A percentile compares a stretch with the other conserved stretches of the same genome.
phyloP scores from a whole-genome alignment of 495 filamentous ascomycete species.

The Neurospora intermedia region DNA sequence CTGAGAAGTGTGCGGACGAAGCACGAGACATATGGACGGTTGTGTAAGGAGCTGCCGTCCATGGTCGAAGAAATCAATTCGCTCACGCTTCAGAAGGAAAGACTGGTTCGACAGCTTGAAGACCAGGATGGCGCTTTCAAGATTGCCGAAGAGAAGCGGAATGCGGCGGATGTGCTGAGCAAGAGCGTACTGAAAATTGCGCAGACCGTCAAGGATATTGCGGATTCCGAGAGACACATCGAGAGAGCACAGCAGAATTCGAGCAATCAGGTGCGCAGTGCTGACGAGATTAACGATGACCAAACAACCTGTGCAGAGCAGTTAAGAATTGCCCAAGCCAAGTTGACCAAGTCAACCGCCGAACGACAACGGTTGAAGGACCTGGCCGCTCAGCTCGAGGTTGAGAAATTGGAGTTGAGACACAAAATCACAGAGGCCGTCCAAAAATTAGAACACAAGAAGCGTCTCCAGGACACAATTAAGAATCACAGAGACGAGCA shows the following conservation, averaged over 20 bases:
- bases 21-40: slow-evolving; percentile 62
- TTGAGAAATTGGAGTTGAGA: slow-evolving; percentile 57
- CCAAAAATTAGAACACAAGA: slow-evolving; percentile 70
- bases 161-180: slow-evolving; percentile 63
- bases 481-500: slow-evolving; percentile 61
- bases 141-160: slow-evolving; percentile 51
- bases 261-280: slow-evolving; percentile 47
- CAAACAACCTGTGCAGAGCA: slow-evolving; percentile 58
- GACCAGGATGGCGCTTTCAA: slow-evolving; percentile 59
- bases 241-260: slow-evolving; percentile 62
- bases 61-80: slow-evolving; percentile 50
- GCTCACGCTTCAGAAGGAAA: slow-evolving; percentile 43
- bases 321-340: slow-evolving; percentile 47
- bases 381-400: slow-evolving; percentile 56
- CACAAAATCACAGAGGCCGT: slow-evolving; percentile 57
- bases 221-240: slow-evolving; percentile 57
- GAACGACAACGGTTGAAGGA: slow-evolving; percentile 64
- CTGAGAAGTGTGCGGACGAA: slow-evolving; percentile 50
- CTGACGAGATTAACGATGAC: slow-evolving; percentile 77
- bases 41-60: slow-evolving; percentile 61
- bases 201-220: slow-evolving; percentile 59
- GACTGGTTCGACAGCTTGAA: slow-evolving; percentile 56
- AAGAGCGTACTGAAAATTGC: slow-evolving; percentile 69
- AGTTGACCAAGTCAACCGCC: slow-evolving; percentile 47
- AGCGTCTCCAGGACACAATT: slow-evolving; percentile 52